Conservation (phyloP, 768 basidiomycete species). For the Auriscalpium microsporum region DNA sequence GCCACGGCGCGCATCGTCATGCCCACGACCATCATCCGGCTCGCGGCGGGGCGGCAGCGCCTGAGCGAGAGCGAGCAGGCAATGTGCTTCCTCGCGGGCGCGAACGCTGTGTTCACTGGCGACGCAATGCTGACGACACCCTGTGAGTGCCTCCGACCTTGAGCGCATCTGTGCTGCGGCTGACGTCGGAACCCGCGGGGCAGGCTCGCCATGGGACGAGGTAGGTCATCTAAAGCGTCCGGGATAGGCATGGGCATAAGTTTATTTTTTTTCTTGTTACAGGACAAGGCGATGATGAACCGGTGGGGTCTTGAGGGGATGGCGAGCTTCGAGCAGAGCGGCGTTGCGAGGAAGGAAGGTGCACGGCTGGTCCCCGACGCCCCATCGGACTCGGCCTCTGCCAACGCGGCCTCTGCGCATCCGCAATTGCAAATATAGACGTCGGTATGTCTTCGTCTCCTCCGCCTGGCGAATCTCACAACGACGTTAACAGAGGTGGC, state of each 20-base stretch:
- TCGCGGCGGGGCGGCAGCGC: slow-evolving; percentile 89
- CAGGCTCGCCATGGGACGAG: slow-evolving; percentile 93
- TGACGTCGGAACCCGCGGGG: slow-evolving; percentile 3
- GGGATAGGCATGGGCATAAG: background rate
- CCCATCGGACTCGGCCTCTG: background rate
- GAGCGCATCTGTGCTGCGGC: background rate
- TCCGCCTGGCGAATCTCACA: too few relatives aligned
- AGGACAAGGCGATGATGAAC: slow-evolving; percentile 91
- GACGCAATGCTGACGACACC: slow-evolving; percentile 97
- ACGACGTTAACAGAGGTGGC: too few relatives aligned
- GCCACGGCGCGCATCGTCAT: slow-evolving; percentile 91
- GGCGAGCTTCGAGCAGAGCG: slow-evolving; percentile 75
- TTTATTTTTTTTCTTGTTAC: slow-evolving; percentile 4
- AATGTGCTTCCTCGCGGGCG: slow-evolving; percentile 98
- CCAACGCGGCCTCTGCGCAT: background rate
- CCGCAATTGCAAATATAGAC: too few relatives aligned
- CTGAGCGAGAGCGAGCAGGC: slow-evolving; percentile 88
- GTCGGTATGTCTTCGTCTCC: too few relatives aligned
- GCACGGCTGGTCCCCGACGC: slow-evolving; percentile 7
- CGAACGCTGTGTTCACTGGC: slow-evolving; percentile 98
- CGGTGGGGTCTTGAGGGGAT: slow-evolving; percentile 92
- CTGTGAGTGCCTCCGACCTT: slow-evolving; percentile 43
- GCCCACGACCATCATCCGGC: slow-evolving; percentile 87
- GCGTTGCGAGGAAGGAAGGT: slow-evolving; percentile 48
- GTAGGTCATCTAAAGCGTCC: slow-evolving; percentile 26